A percentile compares a stretch with the other conserved stretches of the same genome.
These are phyloP conservation scores for Collybiopsis luxurians DNA, from an alignment of 768 basidiomycete species.

Conservation along the genomic window DNA sequence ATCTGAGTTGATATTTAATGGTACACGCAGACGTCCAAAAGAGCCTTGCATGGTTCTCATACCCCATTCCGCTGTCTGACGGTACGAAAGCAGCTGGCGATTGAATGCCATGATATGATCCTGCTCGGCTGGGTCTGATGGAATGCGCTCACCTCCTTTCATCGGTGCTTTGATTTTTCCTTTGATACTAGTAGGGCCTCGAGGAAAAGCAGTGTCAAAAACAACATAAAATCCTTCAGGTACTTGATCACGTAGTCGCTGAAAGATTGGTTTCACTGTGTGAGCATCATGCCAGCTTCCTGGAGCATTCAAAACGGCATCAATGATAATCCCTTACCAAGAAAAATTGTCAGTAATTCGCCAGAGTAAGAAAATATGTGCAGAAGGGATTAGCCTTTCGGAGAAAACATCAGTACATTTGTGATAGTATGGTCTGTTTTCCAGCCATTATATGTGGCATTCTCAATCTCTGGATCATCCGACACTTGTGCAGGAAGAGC, in stretches of 20 bases:
- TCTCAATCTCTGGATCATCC: slow-evolving; percentile 32
- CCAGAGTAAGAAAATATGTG: slow-evolving; percentile 13
- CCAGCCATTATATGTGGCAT: too few relatives aligned
- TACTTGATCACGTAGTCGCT: slow-evolving; percentile 17
- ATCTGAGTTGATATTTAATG: slow-evolving; percentile 30
- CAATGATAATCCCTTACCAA: too few relatives aligned
- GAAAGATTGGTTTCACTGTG: slow-evolving; percentile 25
- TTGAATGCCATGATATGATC: too few relatives aligned
- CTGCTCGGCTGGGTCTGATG: slow-evolving; percentile 7
- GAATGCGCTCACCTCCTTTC: slow-evolving; percentile 17
- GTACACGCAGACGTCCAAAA: slow-evolving; percentile 43
- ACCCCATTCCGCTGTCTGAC: slow-evolving; percentile 53
- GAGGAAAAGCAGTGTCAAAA: slow-evolving; percentile 32
- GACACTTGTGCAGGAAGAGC: slow-evolving; percentile 30
- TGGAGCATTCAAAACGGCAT: too few relatives aligned
- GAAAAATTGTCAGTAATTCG: slow-evolving; percentile 19
- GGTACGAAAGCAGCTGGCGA: slow-evolving; percentile 24
- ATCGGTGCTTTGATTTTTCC: slow-evolving; percentile 23
- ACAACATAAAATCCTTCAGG: slow-evolving; percentile 27
- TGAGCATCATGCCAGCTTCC: slow-evolving; percentile 35
- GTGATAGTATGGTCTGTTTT: slow-evolving; percentile 21
- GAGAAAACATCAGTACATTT: slow-evolving; percentile 22
- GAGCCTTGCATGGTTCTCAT: slow-evolving; percentile 42
- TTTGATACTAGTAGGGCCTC: slow-evolving; percentile 14
- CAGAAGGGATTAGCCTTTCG: slow-evolving; percentile 5